A percentile compares a stretch with the other conserved stretches of the same genome.
These are phyloP conservation scores for Cerioporus squamosus DNA, from an alignment of 1,284 basidiomycete species.

Conservation along the genomic window DNA sequence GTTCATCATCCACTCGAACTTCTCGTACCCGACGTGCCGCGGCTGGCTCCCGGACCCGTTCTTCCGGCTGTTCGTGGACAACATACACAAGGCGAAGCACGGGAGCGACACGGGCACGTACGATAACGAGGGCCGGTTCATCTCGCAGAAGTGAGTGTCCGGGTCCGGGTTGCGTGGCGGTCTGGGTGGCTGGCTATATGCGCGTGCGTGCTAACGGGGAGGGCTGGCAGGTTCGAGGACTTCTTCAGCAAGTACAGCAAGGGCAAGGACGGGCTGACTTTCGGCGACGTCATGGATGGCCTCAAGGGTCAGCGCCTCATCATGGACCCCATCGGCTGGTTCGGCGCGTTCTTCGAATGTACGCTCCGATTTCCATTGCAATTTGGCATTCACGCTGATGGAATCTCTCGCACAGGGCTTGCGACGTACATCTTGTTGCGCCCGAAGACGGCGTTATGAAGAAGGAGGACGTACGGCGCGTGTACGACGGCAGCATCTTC, in stretches of 20 bases:
- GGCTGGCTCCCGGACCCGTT: slow-evolving; percentile 43
- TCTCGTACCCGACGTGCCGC: slow-evolving; percentile 42
- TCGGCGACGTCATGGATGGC: slow-evolving; percentile 33
- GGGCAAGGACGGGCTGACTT: slow-evolving; percentile 18
- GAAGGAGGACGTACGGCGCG: slow-evolving; percentile 52
- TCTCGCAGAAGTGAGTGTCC: slow-evolving; percentile 34
- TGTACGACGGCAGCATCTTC: slow-evolving; percentile 46
- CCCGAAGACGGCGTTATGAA: slow-evolving; percentile 49
- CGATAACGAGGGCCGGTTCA: slow-evolving; percentile 47
- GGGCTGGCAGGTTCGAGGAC: slow-evolving; percentile 39
- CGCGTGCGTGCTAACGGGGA: not conserved
- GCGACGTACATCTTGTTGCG: slow-evolving; percentile 52
- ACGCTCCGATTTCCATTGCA: slow-evolving; percentile 1
- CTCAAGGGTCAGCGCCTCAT: slow-evolving; percentile 38
- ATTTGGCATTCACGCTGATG: not conserved
- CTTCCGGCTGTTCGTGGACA: slow-evolving; percentile 44
- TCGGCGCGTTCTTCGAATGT: slow-evolving; percentile 40
- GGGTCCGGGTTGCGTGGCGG: too few relatives aligned
- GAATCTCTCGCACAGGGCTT: slow-evolving; percentile 35
- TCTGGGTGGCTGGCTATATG: not conserved
- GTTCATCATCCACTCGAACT: slow-evolving; percentile 41
- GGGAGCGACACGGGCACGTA: slow-evolving; percentile 50
- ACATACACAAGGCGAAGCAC: slow-evolving; percentile 50
- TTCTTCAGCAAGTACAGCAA: slow-evolving; percentile 43
- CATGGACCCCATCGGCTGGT: slow-evolving; percentile 42